phyloP scores from a whole-genome alignment of 2,329 filamentous ascomycete species.

The Waltergamsia citrina region DNA sequence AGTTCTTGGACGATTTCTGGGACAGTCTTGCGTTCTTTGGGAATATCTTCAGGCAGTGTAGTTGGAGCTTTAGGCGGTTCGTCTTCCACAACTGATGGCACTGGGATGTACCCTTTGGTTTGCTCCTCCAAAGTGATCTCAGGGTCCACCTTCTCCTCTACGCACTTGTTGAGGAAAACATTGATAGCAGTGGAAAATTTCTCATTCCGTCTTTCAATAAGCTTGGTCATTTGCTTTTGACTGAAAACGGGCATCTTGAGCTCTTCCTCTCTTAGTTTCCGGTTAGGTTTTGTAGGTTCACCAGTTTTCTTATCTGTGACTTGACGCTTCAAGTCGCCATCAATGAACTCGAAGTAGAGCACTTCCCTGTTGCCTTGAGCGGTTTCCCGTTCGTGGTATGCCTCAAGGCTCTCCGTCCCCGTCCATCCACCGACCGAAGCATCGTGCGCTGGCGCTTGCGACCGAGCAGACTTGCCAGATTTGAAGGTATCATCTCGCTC shows the following conservation, averaged over 20 bases:
- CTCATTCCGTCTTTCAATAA: slow-evolving; percentile 83
- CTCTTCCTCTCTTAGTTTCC: slow-evolving; percentile 65
- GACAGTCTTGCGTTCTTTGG: slow-evolving; percentile 69
- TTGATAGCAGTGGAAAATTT: slow-evolving; percentile 76
- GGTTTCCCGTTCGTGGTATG: slow-evolving; percentile 4
- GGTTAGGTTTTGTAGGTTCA: slow-evolving; percentile 56
- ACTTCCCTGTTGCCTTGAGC: slow-evolving; percentile 48
- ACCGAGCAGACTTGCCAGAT: slow-evolving; percentile 31
- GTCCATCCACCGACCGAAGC: slow-evolving; percentile 47
- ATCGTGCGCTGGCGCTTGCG: slow-evolving; percentile 41
- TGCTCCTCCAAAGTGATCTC: slow-evolving; percentile 53
- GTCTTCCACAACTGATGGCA: slow-evolving; percentile 34
- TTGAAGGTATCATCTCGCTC: slow-evolving; percentile 57
- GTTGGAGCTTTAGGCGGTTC: slow-evolving; percentile 21
- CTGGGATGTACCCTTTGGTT: slow-evolving; percentile 52
- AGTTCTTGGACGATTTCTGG: slow-evolving; percentile 80
- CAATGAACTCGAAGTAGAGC: slow-evolving; percentile 84
- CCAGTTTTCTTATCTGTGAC: slow-evolving; percentile 64
- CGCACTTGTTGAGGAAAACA: slow-evolving; percentile 66
- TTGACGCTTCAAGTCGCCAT: slow-evolving; percentile 81
- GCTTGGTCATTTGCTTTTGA: slow-evolving; percentile 79
- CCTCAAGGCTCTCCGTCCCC: slow-evolving; percentile 30
- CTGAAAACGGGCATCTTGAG: slow-evolving; percentile 88
- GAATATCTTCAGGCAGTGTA: slow-evolving; percentile 61
- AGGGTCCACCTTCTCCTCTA: slow-evolving; percentile 54